These are phyloP conservation scores for Podospora didyma DNA, from an alignment of 495 filamentous ascomycete species.

Conservation along the genomic window DNA sequence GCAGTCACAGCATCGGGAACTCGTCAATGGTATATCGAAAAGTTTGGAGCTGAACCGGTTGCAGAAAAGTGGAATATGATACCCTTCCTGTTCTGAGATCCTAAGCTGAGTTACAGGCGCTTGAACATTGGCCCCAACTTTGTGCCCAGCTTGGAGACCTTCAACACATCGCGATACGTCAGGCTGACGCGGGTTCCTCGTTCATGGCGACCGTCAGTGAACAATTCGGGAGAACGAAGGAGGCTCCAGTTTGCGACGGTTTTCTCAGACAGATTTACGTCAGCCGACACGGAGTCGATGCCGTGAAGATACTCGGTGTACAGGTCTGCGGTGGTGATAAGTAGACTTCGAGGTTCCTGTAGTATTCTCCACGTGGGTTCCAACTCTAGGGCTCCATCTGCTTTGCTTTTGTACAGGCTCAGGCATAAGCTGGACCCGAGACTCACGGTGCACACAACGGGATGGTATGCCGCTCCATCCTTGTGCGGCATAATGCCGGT, in stretches of 20 bases:
- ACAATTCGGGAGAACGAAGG: constrained; percentile 57
- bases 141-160: constrained; percentile 72
- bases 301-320: constrained; percentile 76
- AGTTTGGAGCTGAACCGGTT: constrained; percentile 70
- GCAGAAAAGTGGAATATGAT: constrained; percentile 76
- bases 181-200: constrained; percentile 74
- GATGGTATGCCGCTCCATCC: constrained; percentile 82
- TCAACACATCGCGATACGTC: constrained; percentile 90
- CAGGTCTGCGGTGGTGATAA: constrained; percentile 64
- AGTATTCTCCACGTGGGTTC: constrained; percentile 64
- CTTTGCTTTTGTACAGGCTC: constrained; percentile 66
- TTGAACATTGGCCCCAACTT: constrained; percentile 57
- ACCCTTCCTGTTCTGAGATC: constrained; percentile 62
- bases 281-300: constrained; percentile 58
- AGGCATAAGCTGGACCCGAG: constrained; percentile 73
- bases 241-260: constrained; percentile 82
- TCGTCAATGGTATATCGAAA: constrained; percentile 72
- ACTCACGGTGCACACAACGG: constrained; percentile 86
- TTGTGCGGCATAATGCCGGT: constrained; percentile 97
- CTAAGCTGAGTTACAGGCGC: constrained; percentile 15
- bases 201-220: constrained; percentile 52
- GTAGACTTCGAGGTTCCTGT: constrained; percentile 80
- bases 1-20: constrained; percentile 76
- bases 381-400: constrained; percentile 42
- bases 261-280: constrained; percentile 54